Base-by-base conservation (phyloP, 169 alveolate species). In the Babesia ovata region DNA sequence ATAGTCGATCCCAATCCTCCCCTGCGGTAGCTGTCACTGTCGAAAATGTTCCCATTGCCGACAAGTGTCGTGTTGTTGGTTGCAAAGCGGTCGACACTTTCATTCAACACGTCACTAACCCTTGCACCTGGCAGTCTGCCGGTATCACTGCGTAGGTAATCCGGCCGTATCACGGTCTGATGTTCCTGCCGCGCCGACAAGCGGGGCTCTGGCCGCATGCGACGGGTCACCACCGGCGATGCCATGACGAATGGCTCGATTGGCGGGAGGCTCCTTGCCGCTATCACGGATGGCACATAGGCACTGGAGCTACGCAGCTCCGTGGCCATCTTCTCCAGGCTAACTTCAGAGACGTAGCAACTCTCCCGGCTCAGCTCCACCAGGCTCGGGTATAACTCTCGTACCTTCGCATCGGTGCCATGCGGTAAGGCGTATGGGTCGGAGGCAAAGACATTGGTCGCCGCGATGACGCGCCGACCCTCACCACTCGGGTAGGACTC, bases 391-490 rank as follows among this genome's bases (percentile, higher is more conserved):
- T 83, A 83, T 10, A 83, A 60, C 22, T 52, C 86, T 3, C 50
- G 62, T 3, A 75, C 24, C 63, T 33, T 39, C 14, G 71, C 24
- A 33, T 81, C 84, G 8, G 62, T 70, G 9, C 67, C 70, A 0
- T 65, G 66, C 22, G 90, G 90, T 0, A 83, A 54, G 4, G 74
- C 29, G 39, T 73, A 72, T 11, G 63, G 33, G 53, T 81, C 88
- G 26, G 75, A 54, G 11, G 61, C 50, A 29, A 81, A 81, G 44
- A 44, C 70, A 33, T 67, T 81, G n/a, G 88, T 71, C 29, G 66
- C 65, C 14, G 49, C 8, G 16, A 81, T 21, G 10, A 81, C 79
- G 29, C 69, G 59, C 22, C 70, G 75, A 0, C 70, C 84, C 42
- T 81, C 79, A 22, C 62, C 66, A 14, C 56, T 24, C 36, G 69